Base-by-base conservation (phyloP, 2,329 filamentous ascomycete genomes). In the Alternaria angustiovoidea region DNA sequence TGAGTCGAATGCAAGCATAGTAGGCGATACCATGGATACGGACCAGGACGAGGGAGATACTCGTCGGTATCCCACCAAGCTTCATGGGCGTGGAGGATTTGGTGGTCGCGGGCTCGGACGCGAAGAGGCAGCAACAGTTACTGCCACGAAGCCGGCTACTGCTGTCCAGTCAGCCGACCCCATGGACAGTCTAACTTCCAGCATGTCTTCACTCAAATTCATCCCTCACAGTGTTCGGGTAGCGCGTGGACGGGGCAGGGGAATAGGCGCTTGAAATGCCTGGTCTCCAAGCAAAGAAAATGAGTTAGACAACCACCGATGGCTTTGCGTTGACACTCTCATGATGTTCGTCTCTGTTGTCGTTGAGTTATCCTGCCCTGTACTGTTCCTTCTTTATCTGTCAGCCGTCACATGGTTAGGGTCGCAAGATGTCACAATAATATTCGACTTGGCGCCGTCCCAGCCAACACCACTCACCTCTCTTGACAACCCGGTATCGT, bases 171-270 rank as follows among this genome's bases (percentile, higher is more conserved):
- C 63, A 4, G 84, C 86, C 60, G 80, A 84, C 18, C 82, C 85
- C 16, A 89, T 92, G 84, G 86, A 89, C 44, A 85, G 85, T 54
- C 80, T 94, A 5, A 80, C 87, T 2, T 85, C 84, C 7, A 87
- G 89, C 57, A 91, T 94, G 89, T 91, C 90, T 1, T 82, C 89
- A 4, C 79, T 94, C 61, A 87, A 87, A 53, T 92, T 94, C 70
- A 84, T 93, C 6, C 91, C 91, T 18, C 82, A 71, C 41, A 75
- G 72, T 56, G 63, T 75, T 9, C 63, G 63, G 8, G 64, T 70
- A 53, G 63, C 71, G 11, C 66, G 63, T 42, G 67, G 67, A 6
- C 65, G 66, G 51, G 71, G 68, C 51, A 65, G 67, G 36, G 61
- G 54, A 41, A 59, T 51, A 51, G 52, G 55, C 12, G 47, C 30